These are phyloP conservation scores for Solanum pennellii DNA, from an alignment of 257 asterid species.

Conservation along the genomic window DNA sequence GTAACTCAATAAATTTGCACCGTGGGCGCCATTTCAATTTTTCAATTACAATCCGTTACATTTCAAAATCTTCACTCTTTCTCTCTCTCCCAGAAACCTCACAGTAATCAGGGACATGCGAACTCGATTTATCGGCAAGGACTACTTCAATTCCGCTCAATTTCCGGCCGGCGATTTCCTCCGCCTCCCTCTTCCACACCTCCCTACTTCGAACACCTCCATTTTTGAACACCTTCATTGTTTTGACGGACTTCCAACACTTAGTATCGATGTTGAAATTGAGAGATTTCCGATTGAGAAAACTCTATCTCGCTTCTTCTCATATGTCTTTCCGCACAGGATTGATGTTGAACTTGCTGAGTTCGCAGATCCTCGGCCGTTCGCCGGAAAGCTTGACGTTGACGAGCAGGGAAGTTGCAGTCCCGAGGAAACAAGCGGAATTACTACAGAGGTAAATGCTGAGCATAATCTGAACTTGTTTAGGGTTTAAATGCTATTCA, in stretches of 20 bases:
- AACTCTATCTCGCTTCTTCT: conserved; percentile 54
- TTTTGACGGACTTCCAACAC: conserved; percentile 32
- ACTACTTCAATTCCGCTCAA: conserved; percentile 15
- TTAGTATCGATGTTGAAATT: conserved; percentile 20
- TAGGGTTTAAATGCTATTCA: neutral
- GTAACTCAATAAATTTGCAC: neutral
- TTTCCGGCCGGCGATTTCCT: conserved; percentile 39
- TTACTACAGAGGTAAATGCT: conserved; percentile 10
- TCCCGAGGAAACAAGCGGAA: neutral
- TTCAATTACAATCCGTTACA: neutral
- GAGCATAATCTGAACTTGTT: neutral
- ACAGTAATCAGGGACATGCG: conserved; percentile 42
- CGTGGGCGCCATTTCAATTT: neutral
- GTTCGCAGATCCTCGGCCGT: conserved; percentile 4
- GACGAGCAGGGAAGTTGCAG: neutral
- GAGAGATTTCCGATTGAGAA: conserved; percentile 53
- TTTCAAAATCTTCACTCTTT: neutral
- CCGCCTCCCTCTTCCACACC: conserved; percentile 29
- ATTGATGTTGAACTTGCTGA: conserved; percentile 11
- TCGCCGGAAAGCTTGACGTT: conserved; percentile 1
- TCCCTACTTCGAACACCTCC: conserved; percentile 4
- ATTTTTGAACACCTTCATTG: conserved; percentile 7
- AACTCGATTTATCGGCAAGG: conserved; percentile 66
- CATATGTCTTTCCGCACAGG: conserved; percentile 61
- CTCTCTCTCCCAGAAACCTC: neutral